Conservation (phyloP, 805 yeast species). For the Suhomyces sp. region DNA sequence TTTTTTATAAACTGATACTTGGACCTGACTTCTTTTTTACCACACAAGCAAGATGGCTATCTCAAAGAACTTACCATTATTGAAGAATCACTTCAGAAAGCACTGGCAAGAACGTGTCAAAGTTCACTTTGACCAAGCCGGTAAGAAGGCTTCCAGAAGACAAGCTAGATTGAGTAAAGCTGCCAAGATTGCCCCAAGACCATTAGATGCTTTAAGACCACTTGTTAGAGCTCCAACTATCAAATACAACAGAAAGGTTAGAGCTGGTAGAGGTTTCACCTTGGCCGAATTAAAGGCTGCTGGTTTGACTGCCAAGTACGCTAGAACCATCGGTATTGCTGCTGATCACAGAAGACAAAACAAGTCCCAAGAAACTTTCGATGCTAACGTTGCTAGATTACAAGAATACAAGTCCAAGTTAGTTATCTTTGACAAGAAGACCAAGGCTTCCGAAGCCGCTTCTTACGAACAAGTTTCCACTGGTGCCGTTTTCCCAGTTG, state of each 20-base stretch:
- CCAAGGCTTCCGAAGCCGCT: conserved; percentile 63
- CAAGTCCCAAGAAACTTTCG: conserved; percentile 94
- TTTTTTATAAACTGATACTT: not conserved
- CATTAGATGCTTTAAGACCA: conserved; percentile 94
- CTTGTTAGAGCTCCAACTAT: conserved; percentile 98
- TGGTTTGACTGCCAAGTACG: conserved; percentile 86
- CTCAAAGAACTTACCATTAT: conserved; percentile 97
- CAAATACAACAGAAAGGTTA: conserved; percentile 98
- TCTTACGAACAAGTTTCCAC: conserved; percentile 70
- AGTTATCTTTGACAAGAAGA: conserved; percentile 92
- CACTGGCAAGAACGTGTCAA: conserved; percentile 99
- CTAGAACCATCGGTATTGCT: conserved; percentile 97
- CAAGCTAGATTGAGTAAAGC: conserved; percentile 90
- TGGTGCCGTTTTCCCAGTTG: conserved; percentile 88
- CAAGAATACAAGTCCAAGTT: conserved; percentile 94
- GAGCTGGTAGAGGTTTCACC: conserved; percentile 99
- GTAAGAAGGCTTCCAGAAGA: conserved; percentile 98
- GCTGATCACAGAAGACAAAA: conserved; percentile 99
- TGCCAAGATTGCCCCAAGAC: conserved; percentile 95
- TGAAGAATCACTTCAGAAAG: conserved; percentile 99
- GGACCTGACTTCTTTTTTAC: conserved; percentile 12
- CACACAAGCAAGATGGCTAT: conserved; percentile 61
- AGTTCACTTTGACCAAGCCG: conserved; percentile 99
- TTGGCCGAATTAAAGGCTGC: conserved; percentile 97
- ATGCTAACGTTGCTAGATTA: conserved; percentile 93